Conservation (phyloP, 306 rosid genomes). For the Betula pendula region DNA sequence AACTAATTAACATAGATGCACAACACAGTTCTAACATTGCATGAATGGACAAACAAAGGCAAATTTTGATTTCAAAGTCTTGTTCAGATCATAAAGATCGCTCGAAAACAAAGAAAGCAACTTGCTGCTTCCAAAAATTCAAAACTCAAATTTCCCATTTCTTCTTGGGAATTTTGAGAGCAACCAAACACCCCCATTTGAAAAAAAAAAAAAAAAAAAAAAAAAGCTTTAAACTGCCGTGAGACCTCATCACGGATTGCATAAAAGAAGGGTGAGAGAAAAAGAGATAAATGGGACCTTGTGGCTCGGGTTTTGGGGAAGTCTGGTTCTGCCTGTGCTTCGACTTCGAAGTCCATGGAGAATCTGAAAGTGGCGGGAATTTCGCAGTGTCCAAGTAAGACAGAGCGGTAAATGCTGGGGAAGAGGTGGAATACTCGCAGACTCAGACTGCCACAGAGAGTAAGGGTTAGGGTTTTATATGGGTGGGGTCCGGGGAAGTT, state of each 20-base stretch:
- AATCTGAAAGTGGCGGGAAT: constrained; percentile 21
- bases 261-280: neutral
- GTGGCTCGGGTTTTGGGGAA: constrained; percentile 18
- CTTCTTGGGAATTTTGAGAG: neutral
- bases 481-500: no score
- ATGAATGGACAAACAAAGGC: neutral
- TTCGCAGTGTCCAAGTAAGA: neutral
- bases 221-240: neutral
- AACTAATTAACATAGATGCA: neutral
- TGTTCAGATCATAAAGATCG: neutral
- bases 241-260: neutral
- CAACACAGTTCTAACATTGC: neutral
- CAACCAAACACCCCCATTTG: neutral
- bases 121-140: neutral
- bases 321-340: constrained; percentile 2
- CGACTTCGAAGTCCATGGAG: constrained; percentile 28
- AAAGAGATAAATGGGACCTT: constrained; percentile 26
- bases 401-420: neutral
- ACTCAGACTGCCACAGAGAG: neutral
- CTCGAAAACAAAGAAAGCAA: neutral
- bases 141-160: constrained; percentile 2
- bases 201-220: neutral
- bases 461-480: no score
- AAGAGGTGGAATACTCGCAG: neutral
- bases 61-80: neutral